phyloP scores from a whole-genome alignment of 306 rosid species.

The Cicer cuneatum region DNA sequence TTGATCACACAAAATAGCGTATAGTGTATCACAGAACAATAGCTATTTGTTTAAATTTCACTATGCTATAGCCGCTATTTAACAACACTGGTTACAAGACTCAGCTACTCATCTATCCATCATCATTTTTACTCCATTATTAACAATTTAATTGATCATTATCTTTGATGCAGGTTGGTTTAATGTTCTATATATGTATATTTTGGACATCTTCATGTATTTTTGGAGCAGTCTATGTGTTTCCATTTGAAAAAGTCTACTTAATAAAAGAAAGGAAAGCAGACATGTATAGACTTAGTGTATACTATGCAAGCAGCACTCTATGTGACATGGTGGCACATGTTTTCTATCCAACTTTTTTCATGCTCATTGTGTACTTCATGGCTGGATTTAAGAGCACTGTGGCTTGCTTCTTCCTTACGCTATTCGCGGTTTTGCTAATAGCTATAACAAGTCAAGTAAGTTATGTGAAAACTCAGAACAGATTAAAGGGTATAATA shows the following conservation, averaged over 20 bases:
- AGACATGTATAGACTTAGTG: conserved; percentile 92
- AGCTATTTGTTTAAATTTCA: too few relatives aligned
- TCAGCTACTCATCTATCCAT: not conserved
- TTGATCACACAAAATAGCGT: too few relatives aligned
- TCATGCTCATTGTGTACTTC: conserved; percentile 83
- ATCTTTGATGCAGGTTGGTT: conserved; percentile 69
- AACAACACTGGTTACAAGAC: not conserved
- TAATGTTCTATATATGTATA: conserved; percentile 89
- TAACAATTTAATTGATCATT: conserved; percentile 5
- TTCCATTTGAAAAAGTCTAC: conserved; percentile 81
- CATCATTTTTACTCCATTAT: not conserved
- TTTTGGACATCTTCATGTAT: conserved; percentile 96
- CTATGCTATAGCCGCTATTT: too few relatives aligned
- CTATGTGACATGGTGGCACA: conserved; percentile 95
- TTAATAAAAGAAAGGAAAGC: conserved; percentile 93
- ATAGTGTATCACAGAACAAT: too few relatives aligned
- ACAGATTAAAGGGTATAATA: not conserved
- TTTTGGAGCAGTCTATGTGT: conserved; percentile 90
- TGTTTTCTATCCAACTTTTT: conserved; percentile 80
- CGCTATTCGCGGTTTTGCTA: conserved; percentile 65
- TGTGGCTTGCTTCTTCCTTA: conserved; percentile 73
- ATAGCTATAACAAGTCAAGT: conserved; percentile 96
- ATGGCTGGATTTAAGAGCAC: conserved; percentile 94
- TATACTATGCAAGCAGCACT: conserved; percentile 89
- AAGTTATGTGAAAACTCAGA: conserved; percentile 38